Evolutionary conservation across 176 grass and related monocot species (phyloP).

Genomic region (Oryza australiensis): DNA sequence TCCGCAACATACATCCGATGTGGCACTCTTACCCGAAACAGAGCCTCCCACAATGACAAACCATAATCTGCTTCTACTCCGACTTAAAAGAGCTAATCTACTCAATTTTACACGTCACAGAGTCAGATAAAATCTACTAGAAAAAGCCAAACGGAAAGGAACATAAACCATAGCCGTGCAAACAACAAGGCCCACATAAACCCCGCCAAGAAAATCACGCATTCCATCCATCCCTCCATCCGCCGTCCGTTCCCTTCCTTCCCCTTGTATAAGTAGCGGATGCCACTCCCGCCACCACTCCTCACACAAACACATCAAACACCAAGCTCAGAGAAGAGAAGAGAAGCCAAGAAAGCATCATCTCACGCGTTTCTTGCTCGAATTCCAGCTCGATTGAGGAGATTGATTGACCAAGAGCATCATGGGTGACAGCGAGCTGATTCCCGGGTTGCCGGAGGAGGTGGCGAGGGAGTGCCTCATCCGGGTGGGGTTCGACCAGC

Average conservation of each 20-base stretch:
- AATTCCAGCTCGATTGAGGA: neutral
- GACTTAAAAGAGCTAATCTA: neutral
- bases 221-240: neutral
- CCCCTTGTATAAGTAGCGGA: conserved; percentile 22
- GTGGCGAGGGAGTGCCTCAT: conserved; percentile 93
- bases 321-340: neutral
- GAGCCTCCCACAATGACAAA: neutral
- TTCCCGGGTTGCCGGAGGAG: conserved; percentile 76
- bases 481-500: conserved; percentile 65
- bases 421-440: conserved; percentile 54
- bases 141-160: neutral
- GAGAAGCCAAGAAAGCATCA: neutral
- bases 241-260: neutral
- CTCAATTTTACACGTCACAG: neutral
- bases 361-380: neutral
- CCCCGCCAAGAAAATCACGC: conserved; percentile 20
- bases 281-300: conserved; percentile 10
- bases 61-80: too few relatives aligned
- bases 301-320: conserved; percentile 23
- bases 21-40: neutral
- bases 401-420: neutral
- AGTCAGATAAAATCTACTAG: neutral
- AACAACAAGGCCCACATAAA: neutral
- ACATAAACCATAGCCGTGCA: conserved; percentile 1
- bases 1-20: neutral